Conservation (phyloP, 345 rosid genomes). For the Aquilaria yunnanensis region DNA sequence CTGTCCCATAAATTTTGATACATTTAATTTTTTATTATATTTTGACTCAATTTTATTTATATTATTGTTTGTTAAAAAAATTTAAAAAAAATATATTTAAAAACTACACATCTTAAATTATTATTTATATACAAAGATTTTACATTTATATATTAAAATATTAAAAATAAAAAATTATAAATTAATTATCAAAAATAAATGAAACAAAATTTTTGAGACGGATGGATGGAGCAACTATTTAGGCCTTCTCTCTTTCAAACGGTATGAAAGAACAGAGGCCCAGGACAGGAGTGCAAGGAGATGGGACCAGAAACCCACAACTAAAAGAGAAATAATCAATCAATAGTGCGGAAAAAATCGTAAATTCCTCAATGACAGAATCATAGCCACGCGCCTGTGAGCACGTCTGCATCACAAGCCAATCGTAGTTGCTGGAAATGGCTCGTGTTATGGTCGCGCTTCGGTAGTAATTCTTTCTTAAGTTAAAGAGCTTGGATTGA, state of each 20-base stretch:
- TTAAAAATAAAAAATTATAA: too few species aligned
- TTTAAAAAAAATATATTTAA: too few species aligned
- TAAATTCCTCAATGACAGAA: neutral
- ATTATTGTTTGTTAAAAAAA: too few species aligned
- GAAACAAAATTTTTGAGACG: neutral
- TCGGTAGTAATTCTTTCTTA: neutral
- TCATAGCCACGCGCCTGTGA: conserved; percentile 8
- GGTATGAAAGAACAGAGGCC: conserved; percentile 6
- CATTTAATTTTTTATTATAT: neutral
- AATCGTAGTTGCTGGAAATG: neutral
- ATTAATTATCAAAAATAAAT: neutral
- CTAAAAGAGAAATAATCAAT: neutral
- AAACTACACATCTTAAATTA: too few species aligned
- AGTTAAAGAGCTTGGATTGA: too few species aligned
- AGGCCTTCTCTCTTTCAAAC: conserved; percentile 1
- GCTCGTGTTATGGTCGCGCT: neutral
- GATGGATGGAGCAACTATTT: neutral
- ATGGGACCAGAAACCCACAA: conserved; percentile 25
- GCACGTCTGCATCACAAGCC: neutral
- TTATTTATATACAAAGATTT: too few species aligned
- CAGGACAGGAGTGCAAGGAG: conserved; percentile 26
- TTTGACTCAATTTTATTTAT: too few species aligned
- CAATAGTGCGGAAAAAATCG: conserved; percentile 1
- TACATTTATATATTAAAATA: too few species aligned
- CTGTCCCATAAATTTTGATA: too few species aligned